Evolutionary conservation across 1,139 yeast genomes (phyloP), one percentile per base, ranked within the genome.

Genomic region (Torulaspora globosa): DNA sequence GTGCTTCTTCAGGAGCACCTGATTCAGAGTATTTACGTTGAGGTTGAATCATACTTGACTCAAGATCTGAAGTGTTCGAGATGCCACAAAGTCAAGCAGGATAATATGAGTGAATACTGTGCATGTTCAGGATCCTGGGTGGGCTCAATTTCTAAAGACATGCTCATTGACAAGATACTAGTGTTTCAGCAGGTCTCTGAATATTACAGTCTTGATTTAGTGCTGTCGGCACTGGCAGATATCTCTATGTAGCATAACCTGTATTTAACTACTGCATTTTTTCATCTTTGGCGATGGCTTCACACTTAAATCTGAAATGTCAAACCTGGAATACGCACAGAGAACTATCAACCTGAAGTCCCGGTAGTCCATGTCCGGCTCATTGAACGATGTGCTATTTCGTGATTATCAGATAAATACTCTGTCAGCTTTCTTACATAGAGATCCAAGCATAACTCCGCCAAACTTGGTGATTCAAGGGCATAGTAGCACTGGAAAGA

Each of bases 41-140:
- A 75, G 29, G 50, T 86, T 2, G 74, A 82, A n/a, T 70, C 73
- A 43, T 92, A 76, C 65, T 80, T 81, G 59, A 70, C 76, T 34
- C 99, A 94, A 66, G 98, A 92, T 65, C 71, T 86, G 57, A 78
- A 77, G 55, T 94, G 99, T 66, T 63, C 69, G 12, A 87, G 85
- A 62, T 94, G 98, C 67, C 74, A 77, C 34, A 78, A 74, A 49
- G 72, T 88, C 46, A 79, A 80, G 57, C 79, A 78, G 31, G 82
- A 79, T 56, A 83, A 84, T 53, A 73, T 94, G 77, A 78, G 89
- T 40, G 73, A 73, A 28, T 81, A 82, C 63, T 94, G 98, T 66
- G 70, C 76, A 31, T 94, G 98, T 64, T 89, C 98, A 0, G 98
- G 99, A 3, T 65, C 69, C 29, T 92, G 96, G 96, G 69, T 67